Percentiles rank a stretch among this genome's conserved stretches.
Conservation (phyloP, 192 early-diverging fungal genomes). For the Coemansia sp. region DNA sequence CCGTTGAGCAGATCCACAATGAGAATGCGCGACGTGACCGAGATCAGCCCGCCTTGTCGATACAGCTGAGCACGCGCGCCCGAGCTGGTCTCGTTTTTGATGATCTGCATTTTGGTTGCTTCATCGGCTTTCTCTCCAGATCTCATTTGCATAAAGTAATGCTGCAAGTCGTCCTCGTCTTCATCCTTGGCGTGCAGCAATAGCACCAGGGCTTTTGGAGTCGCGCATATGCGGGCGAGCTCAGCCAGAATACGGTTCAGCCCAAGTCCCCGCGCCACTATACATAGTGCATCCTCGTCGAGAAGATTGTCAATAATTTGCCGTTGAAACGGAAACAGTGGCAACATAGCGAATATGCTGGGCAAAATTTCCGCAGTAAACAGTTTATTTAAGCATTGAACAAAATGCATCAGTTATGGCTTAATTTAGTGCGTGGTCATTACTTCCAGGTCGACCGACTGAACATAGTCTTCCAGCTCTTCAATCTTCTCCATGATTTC, state of each 20-base stretch:
- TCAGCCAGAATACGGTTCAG: conserved; percentile 66
- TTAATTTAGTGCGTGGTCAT: not conserved
- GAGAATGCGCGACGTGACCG: conserved; percentile 82
- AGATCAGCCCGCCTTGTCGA: conserved; percentile 76
- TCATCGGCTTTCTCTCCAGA: conserved; percentile 42
- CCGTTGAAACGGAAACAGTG: conserved; percentile 62
- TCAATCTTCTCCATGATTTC: not conserved
- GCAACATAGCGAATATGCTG: not conserved
- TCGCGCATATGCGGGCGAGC: conserved; percentile 67
- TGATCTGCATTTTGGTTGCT: conserved; percentile 11
- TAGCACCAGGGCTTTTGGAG: conserved; percentile 71
- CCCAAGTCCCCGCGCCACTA: conserved; percentile 77
- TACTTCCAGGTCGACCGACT: not conserved
- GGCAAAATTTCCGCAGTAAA: not conserved
- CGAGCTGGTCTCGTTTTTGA: conserved; percentile 40
- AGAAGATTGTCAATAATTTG: conserved; percentile 64
- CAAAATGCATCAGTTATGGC: not conserved
- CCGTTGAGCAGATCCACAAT: conserved; percentile 86
- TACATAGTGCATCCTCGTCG: conserved; percentile 77
- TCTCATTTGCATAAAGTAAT: conserved; percentile 49
- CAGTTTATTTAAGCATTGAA: too few species aligned
- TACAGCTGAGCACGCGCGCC: conserved; percentile 60
- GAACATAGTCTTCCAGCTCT: not conserved
- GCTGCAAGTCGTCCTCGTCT: conserved; percentile 57
- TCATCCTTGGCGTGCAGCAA: conserved; percentile 68